Conservation (phyloP, 768 basidiomycete species). For the Rickenella mellea region DNA sequence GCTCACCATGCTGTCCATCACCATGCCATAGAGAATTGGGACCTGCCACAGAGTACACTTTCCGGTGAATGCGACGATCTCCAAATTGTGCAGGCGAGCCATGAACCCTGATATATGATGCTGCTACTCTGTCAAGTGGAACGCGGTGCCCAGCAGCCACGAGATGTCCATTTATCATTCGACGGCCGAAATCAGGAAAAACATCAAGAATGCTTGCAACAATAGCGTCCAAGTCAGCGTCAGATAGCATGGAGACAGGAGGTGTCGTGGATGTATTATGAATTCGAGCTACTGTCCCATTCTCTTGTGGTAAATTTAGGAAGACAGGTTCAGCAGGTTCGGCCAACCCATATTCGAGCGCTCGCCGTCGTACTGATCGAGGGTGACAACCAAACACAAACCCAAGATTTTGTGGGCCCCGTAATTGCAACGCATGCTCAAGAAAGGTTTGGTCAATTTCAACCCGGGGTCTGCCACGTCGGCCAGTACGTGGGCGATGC, state of each 20-base stretch:
- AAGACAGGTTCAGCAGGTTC: slow-evolving; percentile 12
- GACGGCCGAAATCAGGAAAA: slow-evolving; percentile 13
- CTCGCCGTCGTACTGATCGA: slow-evolving; percentile 12
- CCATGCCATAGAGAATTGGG: slow-evolving; percentile 16
- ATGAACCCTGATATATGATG: slow-evolving; percentile 11
- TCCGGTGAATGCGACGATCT: slow-evolving; percentile 6
- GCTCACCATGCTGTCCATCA: slow-evolving; percentile 20
- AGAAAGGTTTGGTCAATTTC: background rate
- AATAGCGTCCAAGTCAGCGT: slow-evolving; percentile 4
- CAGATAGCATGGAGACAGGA: slow-evolving; percentile 4
- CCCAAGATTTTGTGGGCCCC: background rate
- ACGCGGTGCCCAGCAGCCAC: slow-evolving; percentile 9
- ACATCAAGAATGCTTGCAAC: slow-evolving; percentile 5
- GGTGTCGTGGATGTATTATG: background rate
- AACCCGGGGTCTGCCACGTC: background rate
- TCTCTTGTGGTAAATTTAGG: background rate
- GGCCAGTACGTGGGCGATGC: background rate
- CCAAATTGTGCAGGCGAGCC: slow-evolving; percentile 12
- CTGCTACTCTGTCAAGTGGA: slow-evolving; percentile 3
- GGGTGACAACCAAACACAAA: background rate
- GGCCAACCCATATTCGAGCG: slow-evolving; percentile 10
- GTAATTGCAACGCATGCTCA: background rate
- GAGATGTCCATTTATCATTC: slow-evolving; percentile 12
- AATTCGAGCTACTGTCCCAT: background rate
- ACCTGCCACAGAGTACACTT: slow-evolving; percentile 13